phyloP scores from a whole-genome alignment of 805 yeast genomes.

The Starmera dryadoides region DNA sequence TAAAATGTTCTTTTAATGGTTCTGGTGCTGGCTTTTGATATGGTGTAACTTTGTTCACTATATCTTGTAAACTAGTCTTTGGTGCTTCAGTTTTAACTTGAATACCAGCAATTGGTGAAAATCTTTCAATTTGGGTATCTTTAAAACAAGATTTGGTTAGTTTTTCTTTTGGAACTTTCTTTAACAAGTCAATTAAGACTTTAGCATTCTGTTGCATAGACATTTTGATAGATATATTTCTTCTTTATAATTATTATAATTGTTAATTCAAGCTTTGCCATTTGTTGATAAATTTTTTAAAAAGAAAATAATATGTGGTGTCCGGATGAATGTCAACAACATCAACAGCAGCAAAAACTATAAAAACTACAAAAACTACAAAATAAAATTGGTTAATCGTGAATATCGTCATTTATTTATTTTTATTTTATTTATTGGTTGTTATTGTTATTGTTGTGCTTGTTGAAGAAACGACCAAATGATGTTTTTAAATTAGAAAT shows the following conservation, averaged over 20 bases:
- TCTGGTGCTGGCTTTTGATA: slow-evolving; percentile 33
- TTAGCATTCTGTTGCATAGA: slow-evolving; percentile 43
- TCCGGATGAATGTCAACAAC: background rate
- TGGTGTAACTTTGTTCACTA: slow-evolving; percentile 40
- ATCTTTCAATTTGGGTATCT: slow-evolving; percentile 54
- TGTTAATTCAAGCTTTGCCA: too few relatives aligned
- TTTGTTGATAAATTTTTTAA: too few relatives aligned
- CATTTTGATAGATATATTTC: slow-evolving; percentile 15
- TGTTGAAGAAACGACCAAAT: slow-evolving; percentile 51
- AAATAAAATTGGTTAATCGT: background rate
- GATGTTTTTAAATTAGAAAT: slow-evolving; percentile 62
- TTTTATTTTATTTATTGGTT: too few relatives aligned
- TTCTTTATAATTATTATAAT: background rate
- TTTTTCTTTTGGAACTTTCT: slow-evolving; percentile 61
- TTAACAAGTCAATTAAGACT: slow-evolving; percentile 49
- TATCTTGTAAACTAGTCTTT: slow-evolving; percentile 29
- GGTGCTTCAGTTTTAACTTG: slow-evolving; percentile 29
- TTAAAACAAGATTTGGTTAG: slow-evolving; percentile 66
- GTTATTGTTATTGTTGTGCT: slow-evolving; percentile 16
- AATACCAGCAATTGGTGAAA: slow-evolving; percentile 40
- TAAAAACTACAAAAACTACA: background rate
- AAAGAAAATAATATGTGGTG: too few relatives aligned
- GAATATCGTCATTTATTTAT: background rate
- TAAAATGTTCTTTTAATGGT: slow-evolving; percentile 41
- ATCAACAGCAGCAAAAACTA: background rate